Evolutionary conservation across 176 grass and related monocot genomes (phyloP), one percentile per base, ranked within the genome.

Genomic region (Oryza meyeriana): DNA sequence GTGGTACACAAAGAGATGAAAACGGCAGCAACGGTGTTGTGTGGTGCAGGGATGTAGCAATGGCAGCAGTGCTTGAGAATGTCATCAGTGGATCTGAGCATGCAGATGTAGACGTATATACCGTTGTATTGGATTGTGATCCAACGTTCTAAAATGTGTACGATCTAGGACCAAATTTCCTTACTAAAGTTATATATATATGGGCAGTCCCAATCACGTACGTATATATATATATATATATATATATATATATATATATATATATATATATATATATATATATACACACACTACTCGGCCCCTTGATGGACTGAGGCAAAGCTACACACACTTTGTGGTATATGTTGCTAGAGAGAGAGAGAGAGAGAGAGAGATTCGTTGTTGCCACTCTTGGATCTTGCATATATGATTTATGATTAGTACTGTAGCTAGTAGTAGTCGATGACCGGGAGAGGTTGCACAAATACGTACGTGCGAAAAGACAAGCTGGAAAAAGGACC

Each of bases 401-500:
- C 63, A 55, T 74, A 40, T 9, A 83, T 55, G 31, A 13, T 17
- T 57, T 36, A 41, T n/a, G 71, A 44, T 65, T 55, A 36, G 29
- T 44, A 61, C n/a, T 4, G 34, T 28, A 13, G n/a, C 26, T 25
- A 20, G 27, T 24, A 25, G 48, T 75, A 32, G 55, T 25, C 32
- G 44, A 8, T 20, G 20, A n/a, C 17, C 42, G 47, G 3, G 48
- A 50, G 52, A 74, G 77, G 79, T 87, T 82, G 64, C 64, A 87
- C 34, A 87, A 66, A 83, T 76, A 69, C 55, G 55, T 76, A 69
- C 55, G 55, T 38, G 81, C 80, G 84, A 84, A 84, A 84, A 84
- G 80, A 91, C 81, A 81, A 17, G 71, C 70, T 76, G 64, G 64
- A 71, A 61, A 87, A 91, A 81, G 76, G 57, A 42, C 38, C 74